Conservation (phyloP, 2,329 filamentous ascomycete species). For the Colletotrichum orchidophilum region DNA sequence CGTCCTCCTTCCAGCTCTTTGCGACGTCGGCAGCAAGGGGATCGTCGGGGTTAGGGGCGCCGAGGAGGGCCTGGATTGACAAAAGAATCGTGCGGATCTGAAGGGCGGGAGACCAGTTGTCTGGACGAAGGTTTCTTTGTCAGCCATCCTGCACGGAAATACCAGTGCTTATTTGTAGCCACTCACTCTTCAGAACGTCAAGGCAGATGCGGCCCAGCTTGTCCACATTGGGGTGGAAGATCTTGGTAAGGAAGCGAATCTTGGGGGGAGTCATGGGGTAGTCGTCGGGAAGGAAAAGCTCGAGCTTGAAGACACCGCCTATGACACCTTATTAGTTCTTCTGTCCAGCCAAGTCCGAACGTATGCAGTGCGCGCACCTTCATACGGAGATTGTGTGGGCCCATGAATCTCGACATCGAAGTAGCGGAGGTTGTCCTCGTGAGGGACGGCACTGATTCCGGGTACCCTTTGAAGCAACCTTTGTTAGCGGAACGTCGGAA, state of each 20-base stretch:
- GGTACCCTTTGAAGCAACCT: constrained; percentile 73
- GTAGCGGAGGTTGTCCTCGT: constrained; percentile 97
- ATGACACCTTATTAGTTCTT: constrained; percentile 2
- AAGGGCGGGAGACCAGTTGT: constrained; percentile 98
- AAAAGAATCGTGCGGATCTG: constrained; percentile 99
- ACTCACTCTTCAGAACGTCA: constrained; percentile 93
- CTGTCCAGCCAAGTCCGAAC: not conserved
- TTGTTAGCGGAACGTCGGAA: constrained; percentile 12
- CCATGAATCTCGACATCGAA: constrained; percentile 98
- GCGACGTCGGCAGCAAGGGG: constrained; percentile 98
- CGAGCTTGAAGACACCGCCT: constrained; percentile 92
- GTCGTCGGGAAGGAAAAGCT: constrained; percentile 97
- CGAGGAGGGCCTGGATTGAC: constrained; percentile 95
- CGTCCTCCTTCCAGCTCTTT: constrained; percentile 97
- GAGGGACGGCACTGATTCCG: constrained; percentile 93
- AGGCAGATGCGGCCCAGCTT: constrained; percentile 96
- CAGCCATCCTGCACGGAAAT: not conserved
- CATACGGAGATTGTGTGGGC: constrained; percentile 91
- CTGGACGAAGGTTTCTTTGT: constrained; percentile 54
- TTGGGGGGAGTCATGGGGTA: constrained; percentile 99
- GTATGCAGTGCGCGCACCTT: constrained; percentile 68
- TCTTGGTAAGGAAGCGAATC: constrained; percentile 98
- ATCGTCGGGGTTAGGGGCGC: constrained; percentile 96
- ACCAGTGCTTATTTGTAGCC: constrained; percentile 5
- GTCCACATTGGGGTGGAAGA: constrained; percentile 99